Evolutionary conservation across 805 yeast genomes (phyloP).

Genomic region (Candida germanica): DNA sequence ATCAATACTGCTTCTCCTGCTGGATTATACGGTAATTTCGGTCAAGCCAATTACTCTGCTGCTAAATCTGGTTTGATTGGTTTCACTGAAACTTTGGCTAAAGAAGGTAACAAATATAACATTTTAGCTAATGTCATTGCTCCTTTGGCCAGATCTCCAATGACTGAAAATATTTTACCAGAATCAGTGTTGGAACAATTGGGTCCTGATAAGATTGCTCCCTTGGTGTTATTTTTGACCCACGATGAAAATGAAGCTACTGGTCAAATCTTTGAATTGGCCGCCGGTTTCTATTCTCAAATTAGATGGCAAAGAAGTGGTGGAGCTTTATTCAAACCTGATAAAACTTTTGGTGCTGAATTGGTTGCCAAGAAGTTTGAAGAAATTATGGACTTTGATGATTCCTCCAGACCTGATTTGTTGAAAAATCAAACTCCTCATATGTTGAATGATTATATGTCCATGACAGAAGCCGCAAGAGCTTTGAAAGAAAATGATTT

Average conservation of each 20-base stretch:
- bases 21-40: conserved; percentile 94
- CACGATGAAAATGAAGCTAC: conserved; percentile 60
- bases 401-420: conserved; percentile 48
- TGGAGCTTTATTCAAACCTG: conserved; percentile 82
- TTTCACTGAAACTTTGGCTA: conserved; percentile 89
- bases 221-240: conserved; percentile 76
- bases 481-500: conserved; percentile 50
- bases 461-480: conserved; percentile 51
- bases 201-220: conserved; percentile 88
- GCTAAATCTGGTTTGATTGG: conserved; percentile 91
- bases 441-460: conserved; percentile 67
- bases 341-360: conserved; percentile 76
- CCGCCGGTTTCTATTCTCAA: conserved; percentile 90
- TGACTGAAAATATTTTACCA: conserved; percentile 91
- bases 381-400: conserved; percentile 61
- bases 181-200: conserved; percentile 76
- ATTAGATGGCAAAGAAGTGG: conserved; percentile 93
- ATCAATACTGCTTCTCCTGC: conserved; percentile 97
- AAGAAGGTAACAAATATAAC: conserved; percentile 85
- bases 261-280: conserved; percentile 84
- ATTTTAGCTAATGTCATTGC: conserved; percentile 86
- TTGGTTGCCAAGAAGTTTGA: conserved; percentile 68
- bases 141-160: conserved; percentile 91
- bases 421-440: conserved; percentile 62
- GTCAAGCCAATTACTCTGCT: conserved; percentile 93